Conservation (phyloP, 1,284 basidiomycete genomes). For the Peniophora sp. region DNA sequence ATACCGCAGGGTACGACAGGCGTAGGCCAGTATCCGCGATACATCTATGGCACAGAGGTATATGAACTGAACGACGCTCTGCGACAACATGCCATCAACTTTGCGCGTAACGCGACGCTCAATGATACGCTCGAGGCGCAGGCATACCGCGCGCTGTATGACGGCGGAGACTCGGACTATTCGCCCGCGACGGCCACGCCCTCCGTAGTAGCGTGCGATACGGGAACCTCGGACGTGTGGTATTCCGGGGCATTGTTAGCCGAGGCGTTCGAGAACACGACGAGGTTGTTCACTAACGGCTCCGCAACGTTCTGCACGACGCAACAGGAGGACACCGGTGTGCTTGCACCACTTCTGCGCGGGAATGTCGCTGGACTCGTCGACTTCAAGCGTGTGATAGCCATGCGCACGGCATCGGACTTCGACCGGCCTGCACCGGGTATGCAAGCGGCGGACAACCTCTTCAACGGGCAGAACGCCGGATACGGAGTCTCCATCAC, state of each 20-base stretch:
- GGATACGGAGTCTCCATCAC: slow-evolving; percentile 16
- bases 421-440: slow-evolving; percentile 32
- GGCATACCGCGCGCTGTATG: slow-evolving; percentile 28
- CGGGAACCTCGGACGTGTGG: slow-evolving; percentile 35
- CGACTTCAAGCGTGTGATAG: slow-evolving; percentile 36
- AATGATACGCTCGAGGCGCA: slow-evolving; percentile 26
- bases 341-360: slow-evolving; percentile 34
- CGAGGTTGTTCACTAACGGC: slow-evolving; percentile 29
- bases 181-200: slow-evolving; percentile 22
- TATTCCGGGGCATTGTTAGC: slow-evolving; percentile 31
- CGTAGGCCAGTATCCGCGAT: slow-evolving; percentile 23
- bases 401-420: slow-evolving; percentile 37
- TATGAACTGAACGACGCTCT: slow-evolving; percentile 42
- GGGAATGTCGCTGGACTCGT: slow-evolving; percentile 27
- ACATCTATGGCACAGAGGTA: slow-evolving; percentile 41
- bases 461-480: slow-evolving; percentile 11
- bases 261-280: slow-evolving; percentile 34
- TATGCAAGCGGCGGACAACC: slow-evolving; percentile 16
- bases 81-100: slow-evolving; percentile 25
- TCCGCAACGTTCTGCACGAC: slow-evolving; percentile 33
- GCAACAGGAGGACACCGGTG: slow-evolving; percentile 43
- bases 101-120: slow-evolving; percentile 25
- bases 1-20: slow-evolving; percentile 25
- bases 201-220: slow-evolving; percentile 26
- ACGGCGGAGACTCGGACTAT: slow-evolving; percentile 14